Base-by-base conservation (phyloP, 768 basidiomycete species). In the Saitozyma podzolica region DNA sequence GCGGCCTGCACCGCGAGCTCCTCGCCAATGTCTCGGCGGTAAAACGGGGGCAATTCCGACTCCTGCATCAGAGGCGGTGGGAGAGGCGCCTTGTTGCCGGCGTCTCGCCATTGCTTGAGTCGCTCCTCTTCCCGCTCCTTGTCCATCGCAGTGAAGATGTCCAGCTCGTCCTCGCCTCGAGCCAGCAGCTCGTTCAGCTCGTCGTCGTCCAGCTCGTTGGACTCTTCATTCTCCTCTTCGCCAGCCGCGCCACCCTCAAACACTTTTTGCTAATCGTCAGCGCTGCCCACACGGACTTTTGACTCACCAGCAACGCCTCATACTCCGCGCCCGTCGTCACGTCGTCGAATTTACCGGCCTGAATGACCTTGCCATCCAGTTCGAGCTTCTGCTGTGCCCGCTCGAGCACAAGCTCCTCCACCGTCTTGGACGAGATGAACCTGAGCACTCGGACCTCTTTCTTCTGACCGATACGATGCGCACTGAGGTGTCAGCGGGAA, bases 381-480 rank as follows among this genome's bases (percentile, higher is more conserved):
- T 95, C 95, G 39, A 97, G 88, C 83, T 99, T 99, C 81, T 87
- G 91, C 61, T 91, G 86, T 6, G 96, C 96, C 66, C 93, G 87
- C 50, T 91, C 90, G 64, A 97, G 90, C 86, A 98, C 96, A 4
- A 93, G 92, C 81, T 98, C 96, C 81, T 98, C 96, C 20, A 99
- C 92, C 66, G 93, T 95, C 83, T 93, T 92, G 80, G 96, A 92
- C 5, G 95, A 96, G 77, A 99, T 94, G 80, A 99, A 91, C 65
- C 95, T 88, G 67, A 98, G 84, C 66, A 99, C 98, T 40, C 94
- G 87, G 17, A 99, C 96, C 50, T 93, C 90, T 80, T 94, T 95
- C 62, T 96, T 99, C 78, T 99, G 96, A 62, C 96, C 96, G 73
- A 99, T 99, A 85, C 96, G 94, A 84, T 99, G 95, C 10, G 91